These are phyloP conservation scores for Scedosporium dehoogii DNA, from an alignment of 2,329 filamentous ascomycete genomes.

Conservation along the genomic window DNA sequence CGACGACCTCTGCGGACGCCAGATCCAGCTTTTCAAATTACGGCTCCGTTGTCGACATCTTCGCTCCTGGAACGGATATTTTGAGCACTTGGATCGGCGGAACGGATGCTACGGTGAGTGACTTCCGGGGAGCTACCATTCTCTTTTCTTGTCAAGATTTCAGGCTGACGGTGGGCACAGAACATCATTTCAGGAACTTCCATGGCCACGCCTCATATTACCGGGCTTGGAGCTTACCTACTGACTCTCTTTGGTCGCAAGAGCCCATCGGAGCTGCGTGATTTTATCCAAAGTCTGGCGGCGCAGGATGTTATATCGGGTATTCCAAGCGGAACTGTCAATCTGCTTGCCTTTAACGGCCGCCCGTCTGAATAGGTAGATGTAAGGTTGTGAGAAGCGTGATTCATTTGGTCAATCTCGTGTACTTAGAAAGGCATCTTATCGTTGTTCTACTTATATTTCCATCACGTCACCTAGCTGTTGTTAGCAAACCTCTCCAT, in stretches of 20 bases:
- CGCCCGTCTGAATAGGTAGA: not conserved
- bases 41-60: slow-evolving; percentile 25
- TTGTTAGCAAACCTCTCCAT: no score
- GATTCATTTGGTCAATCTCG: no score
- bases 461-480: no score
- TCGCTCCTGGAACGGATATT: slow-evolving; percentile 27
- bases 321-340: slow-evolving; percentile 33
- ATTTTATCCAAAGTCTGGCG: slow-evolving; percentile 31
- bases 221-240: slow-evolving; percentile 8
- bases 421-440: no score
- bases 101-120: not conserved
- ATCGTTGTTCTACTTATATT: no score
- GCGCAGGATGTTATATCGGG: slow-evolving; percentile 28
- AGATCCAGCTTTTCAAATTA: slow-evolving; percentile 36
- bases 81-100: slow-evolving; percentile 22
- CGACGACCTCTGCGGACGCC: slow-evolving; percentile 22
- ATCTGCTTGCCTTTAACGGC: slow-evolving; percentile 47
- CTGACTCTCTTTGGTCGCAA: slow-evolving; percentile 43
- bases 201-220: slow-evolving; percentile 9
- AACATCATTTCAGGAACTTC: slow-evolving; percentile 7
- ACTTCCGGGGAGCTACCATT: not conserved
- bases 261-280: slow-evolving; percentile 35
- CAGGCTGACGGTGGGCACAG: not conserved
- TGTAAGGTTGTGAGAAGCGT: no score
- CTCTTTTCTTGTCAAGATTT: not conserved